Evolutionary conservation across 345 rosid species (phyloP), one percentile per base, ranked within the genome.

Genomic region (Aethionema arabicum): DNA sequence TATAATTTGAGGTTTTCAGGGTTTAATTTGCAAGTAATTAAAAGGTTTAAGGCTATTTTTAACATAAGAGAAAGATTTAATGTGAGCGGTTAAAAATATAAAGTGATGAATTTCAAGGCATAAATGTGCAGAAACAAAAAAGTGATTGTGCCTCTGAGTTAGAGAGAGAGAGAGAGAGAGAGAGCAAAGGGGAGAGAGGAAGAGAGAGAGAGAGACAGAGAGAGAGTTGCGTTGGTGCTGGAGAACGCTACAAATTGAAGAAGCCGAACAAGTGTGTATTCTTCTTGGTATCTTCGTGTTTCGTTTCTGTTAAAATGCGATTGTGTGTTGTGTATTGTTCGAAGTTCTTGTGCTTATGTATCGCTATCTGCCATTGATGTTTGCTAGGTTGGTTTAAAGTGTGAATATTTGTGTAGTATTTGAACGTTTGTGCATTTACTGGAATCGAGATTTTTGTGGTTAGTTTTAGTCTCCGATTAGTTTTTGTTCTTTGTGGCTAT

Each of bases 401-500:
- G n/a, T 54, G 67, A 54, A 1, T 21, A 21, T 31, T 4, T 52
- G 54, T 71, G 16, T 49, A 29, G n/a, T 29, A 3, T n/a, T 4
- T 45, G 47, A 44, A 51, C 2, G 70, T 52, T 44, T 71, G 27
- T 71, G 70, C 13, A 32, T 72, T 21, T 44, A 37, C 40, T 59
- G 63, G 72, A 65, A 65, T 65, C 27, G 4, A 32, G 9, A 57
- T 63, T 40, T 46, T 52, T 52, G 39, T 63, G 59, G 30, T 64
- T 71, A 42, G 65, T 43, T 30, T 64, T 71, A 42, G 65, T 43
- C 65, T 64, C 36, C 64, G 40, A 42, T 69, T 30, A 52, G 47
- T 61, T 37, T 69, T 29, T 69, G 57, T 4, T 9, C 14, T 61
- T 37, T 69, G 36, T 69, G 57, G 4, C 12, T 11, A 55, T 62